These are phyloP conservation scores for Yarrowia porcina DNA, from an alignment of 805 yeast genomes.

Conservation along the genomic window DNA sequence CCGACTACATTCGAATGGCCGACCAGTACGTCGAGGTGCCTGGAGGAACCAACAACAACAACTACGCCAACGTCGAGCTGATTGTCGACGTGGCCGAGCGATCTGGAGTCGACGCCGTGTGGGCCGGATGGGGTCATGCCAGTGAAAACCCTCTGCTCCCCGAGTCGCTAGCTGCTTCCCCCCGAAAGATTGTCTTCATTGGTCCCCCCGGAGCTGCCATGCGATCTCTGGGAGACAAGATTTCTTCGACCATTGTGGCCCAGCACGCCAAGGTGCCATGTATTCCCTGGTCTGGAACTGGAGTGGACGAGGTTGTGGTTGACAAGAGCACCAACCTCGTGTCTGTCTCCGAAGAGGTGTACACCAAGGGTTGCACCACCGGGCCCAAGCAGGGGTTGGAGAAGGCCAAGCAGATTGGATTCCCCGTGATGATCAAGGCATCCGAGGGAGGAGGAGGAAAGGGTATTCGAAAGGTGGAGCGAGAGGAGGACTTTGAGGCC, in stretches of 20 bases:
- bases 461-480: constrained; percentile 95
- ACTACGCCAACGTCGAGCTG: constrained; percentile 95
- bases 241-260: constrained; percentile 96
- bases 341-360: constrained; percentile 79
- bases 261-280: constrained; percentile 98
- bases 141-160: constrained; percentile 97
- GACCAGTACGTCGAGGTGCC: constrained; percentile 98
- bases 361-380: constrained; percentile 82
- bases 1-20: constrained; percentile 98
- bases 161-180: constrained; percentile 89
- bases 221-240: constrained; percentile 99
- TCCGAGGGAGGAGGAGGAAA: constrained; percentile 99
- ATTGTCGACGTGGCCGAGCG: constrained; percentile 97
- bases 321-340: constrained; percentile 74
- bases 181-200: constrained; percentile 83
- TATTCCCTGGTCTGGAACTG: constrained; percentile 99
- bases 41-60: constrained; percentile 98
- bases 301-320: constrained; percentile 75
- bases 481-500: constrained; percentile 70
- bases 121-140: constrained; percentile 99
- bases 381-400: constrained; percentile 84
- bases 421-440: constrained; percentile 98
- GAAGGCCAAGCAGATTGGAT: constrained; percentile 84
- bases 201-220: constrained; percentile 99
- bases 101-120: constrained; percentile 94